phyloP scores from a whole-genome alignment of 2,329 filamentous ascomycete genomes.

The Ascomycota sp. region DNA sequence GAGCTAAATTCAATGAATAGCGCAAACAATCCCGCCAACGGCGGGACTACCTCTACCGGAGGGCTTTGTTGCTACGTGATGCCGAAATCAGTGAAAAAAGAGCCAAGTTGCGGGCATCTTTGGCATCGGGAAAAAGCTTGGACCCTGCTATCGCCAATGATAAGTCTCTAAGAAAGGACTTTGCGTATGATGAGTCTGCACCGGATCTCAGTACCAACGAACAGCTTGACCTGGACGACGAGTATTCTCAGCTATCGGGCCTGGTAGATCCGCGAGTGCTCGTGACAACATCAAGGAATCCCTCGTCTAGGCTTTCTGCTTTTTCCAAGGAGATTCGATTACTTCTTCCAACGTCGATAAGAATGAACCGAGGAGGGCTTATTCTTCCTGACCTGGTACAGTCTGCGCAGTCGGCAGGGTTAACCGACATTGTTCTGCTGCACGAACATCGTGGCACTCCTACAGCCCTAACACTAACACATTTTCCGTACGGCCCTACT shows the following conservation, averaged over 20 bases:
- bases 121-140: constrained; percentile 75
- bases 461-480: constrained; percentile 70
- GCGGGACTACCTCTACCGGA: constrained; percentile 56
- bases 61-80: constrained; percentile 69
- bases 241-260: constrained; percentile 80
- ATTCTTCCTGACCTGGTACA: constrained; percentile 70
- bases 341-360: constrained; percentile 64
- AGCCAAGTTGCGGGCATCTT: constrained; percentile 64
- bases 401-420: constrained; percentile 58
- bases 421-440: constrained; percentile 70
- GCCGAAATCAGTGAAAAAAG: constrained; percentile 86
- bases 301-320: constrained; percentile 62
- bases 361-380: constrained; percentile 79
- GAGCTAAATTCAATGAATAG: constrained; percentile 6
- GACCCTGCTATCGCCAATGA: constrained; percentile 73
- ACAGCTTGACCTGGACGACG: constrained; percentile 60
- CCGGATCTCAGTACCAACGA: constrained; percentile 47
- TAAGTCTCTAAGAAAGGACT: constrained; percentile 64
- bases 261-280: constrained; percentile 68
- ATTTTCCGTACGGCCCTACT: constrained; percentile 72
- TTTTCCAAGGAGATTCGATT: constrained; percentile 87
- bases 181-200: constrained; percentile 77
- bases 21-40: constrained; percentile 21
- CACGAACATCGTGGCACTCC: constrained; percentile 89
- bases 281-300: constrained; percentile 78